Evolutionary conservation across 805 yeast species (phyloP).

Genomic region (Candida awuae): DNA sequence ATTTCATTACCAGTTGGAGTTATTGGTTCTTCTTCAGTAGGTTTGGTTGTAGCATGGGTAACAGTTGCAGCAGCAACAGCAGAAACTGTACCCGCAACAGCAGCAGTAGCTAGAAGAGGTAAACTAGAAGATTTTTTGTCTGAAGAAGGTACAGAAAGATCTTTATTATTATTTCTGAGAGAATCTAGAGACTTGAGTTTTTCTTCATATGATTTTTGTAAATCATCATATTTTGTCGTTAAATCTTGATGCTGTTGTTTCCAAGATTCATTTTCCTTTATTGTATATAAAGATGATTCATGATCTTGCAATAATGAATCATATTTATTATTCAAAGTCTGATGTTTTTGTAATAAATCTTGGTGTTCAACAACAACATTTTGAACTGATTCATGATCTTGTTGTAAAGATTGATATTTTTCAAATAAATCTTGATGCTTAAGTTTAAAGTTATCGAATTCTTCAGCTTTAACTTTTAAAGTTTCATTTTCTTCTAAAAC

Average conservation of each 20-base stretch:
- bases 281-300: not conserved
- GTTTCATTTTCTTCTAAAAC: slow-evolving; percentile 12
- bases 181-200: too few relatives aligned
- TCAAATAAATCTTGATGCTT: slow-evolving; percentile 9
- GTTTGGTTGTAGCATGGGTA: not conserved
- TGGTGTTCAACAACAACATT: slow-evolving; percentile 12
- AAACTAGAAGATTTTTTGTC: not conserved
- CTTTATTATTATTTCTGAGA: too few relatives aligned
- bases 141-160: not conserved
- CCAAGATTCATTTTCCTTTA: not conserved
- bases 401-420: slow-evolving; percentile 10
- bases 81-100: not conserved
- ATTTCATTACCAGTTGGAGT: too few relatives aligned
- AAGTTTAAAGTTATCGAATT: slow-evolving; percentile 5
- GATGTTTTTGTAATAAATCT: slow-evolving; percentile 1
- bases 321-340: slow-evolving; percentile 2
- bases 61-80: not conserved
- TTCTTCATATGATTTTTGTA: not conserved
- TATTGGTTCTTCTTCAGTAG: not conserved
- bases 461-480: slow-evolving; percentile 8
- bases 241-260: not conserved
- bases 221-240: slow-evolving; percentile 1
- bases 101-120: not conserved
- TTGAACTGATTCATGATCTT: slow-evolving; percentile 4
- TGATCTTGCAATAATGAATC: not conserved